Evolutionary conservation across 176 grass and related monocot genomes (phyloP).

Genomic region (Aegilops tauschii): DNA sequence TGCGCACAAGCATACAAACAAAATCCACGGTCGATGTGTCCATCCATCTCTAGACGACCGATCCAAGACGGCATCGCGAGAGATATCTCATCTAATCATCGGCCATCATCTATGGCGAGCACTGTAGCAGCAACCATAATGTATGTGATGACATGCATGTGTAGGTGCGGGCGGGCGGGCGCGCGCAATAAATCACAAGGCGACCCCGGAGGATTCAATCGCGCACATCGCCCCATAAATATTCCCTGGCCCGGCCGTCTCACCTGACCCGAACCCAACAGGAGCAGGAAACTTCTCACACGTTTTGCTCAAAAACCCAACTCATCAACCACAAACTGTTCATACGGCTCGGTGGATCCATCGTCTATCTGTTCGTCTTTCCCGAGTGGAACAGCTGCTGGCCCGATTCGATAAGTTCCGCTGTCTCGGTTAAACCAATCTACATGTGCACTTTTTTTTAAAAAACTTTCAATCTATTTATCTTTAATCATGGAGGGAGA

Average conservation of each 20-base stretch:
- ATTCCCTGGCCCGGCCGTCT: not conserved
- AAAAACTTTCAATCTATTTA: no score
- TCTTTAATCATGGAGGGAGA: no score
- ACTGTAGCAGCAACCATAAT: no score
- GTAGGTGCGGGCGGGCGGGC: no score
- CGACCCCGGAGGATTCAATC: not conserved
- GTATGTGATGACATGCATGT: not conserved
- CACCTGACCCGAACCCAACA: not conserved
- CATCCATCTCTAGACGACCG: not conserved
- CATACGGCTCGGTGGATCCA: not conserved
- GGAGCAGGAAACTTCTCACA: not conserved
- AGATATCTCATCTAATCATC: no score
- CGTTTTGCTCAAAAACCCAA: not conserved
- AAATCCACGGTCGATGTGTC: not conserved
- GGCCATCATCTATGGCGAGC: no score
- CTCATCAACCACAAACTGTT: not conserved
- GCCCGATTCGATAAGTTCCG: no score
- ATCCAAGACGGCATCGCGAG: not conserved
- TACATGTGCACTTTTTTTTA: no score
- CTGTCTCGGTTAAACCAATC: no score
- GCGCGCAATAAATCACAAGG: not conserved
- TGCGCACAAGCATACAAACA: not conserved
- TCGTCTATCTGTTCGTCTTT: not conserved
- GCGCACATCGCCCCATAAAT: slow-evolving; percentile 7
- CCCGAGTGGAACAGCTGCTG: not conserved